phyloP scores from a whole-genome alignment of 2,329 filamentous ascomycete species.

The Hypoxylon sp. region DNA sequence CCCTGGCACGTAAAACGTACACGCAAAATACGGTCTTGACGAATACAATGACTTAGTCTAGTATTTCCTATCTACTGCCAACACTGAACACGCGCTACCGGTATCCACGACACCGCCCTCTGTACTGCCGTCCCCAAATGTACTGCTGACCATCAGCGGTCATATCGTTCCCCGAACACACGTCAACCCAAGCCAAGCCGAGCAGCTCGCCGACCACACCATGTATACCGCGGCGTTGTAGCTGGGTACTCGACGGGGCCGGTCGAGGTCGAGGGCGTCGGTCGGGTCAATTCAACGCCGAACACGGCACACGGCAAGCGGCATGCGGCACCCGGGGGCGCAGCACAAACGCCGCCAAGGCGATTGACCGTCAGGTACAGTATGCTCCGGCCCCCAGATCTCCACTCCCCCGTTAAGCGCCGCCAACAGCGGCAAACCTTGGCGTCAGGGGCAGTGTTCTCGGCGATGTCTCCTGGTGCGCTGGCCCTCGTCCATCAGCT shows the following conservation, averaged over 20 bases:
- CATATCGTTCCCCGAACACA: neutral
- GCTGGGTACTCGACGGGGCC: conserved; percentile 1
- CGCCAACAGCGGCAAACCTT: neutral
- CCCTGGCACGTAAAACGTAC: no score
- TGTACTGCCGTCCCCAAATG: no score
- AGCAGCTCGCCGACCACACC: conserved; percentile 8
- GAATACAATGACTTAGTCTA: no score
- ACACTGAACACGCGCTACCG: no score
- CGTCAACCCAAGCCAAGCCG: conserved; percentile 4
- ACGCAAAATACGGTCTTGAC: no score
- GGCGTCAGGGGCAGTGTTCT: conserved; percentile 15
- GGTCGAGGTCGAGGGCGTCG: neutral
- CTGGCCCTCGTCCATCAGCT: neutral
- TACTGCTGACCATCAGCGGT: neutral
- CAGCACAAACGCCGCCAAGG: neutral
- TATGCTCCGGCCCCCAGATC: neutral
- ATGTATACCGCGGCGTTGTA: neutral
- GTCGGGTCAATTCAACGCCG: neutral
- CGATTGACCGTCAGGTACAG: neutral
- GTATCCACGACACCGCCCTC: no score
- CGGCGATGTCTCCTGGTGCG: conserved; percentile 14
- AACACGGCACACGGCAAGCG: conserved; percentile 14
- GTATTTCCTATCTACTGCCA: no score
- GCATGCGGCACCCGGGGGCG: conserved; percentile 12
- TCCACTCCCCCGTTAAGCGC: conserved; percentile 18